Conservation (phyloP, 768 basidiomycete species). For the Cantharellus anzutake region DNA sequence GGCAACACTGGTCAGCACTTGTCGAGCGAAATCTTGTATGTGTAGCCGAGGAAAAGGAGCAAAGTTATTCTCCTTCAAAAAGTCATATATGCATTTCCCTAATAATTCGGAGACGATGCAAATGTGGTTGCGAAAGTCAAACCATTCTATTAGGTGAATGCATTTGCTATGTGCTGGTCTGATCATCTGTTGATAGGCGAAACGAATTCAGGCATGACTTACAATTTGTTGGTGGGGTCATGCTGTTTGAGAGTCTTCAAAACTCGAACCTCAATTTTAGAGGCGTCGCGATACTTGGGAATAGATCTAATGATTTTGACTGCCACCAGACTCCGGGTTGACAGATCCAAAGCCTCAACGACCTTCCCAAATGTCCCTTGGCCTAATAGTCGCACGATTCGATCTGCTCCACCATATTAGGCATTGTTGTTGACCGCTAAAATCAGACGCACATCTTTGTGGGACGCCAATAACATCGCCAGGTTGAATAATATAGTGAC, state of each 20-base stretch:
- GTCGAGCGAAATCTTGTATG: conserved; percentile 88
- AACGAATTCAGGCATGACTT: conserved; percentile 18
- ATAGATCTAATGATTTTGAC: conserved; percentile 99
- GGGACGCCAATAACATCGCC: conserved; percentile 66
- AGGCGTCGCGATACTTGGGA: conserved; percentile 96
- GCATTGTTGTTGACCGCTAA: not conserved
- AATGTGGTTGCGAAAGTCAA: conserved; percentile 95
- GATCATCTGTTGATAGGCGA: conserved; percentile 64
- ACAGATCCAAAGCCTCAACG: conserved; percentile 74
- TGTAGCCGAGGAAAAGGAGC: conserved; percentile 90
- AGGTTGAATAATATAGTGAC: conserved; percentile 89
- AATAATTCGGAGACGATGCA: conserved; percentile 91
- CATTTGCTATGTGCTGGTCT: conserved; percentile 63
- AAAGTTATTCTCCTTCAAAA: conserved; percentile 95
- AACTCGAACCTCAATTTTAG: conserved; percentile 94
- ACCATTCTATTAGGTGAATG: conserved; percentile 85
- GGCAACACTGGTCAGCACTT: conserved; percentile 79
- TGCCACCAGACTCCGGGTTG: conserved; percentile 61
- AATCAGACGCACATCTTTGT: conserved; percentile 36
- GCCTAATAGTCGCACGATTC: conserved; percentile 74
- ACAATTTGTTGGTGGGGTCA: conserved; percentile 81
- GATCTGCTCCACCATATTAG: conserved; percentile 34
- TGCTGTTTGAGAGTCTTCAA: conserved; percentile 76
- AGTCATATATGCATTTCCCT: conserved; percentile 97
- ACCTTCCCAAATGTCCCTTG: conserved; percentile 99